Evolutionary conservation across 2,329 filamentous ascomycete genomes (phyloP).

Genomic region (Byssochlamys sp.): DNA sequence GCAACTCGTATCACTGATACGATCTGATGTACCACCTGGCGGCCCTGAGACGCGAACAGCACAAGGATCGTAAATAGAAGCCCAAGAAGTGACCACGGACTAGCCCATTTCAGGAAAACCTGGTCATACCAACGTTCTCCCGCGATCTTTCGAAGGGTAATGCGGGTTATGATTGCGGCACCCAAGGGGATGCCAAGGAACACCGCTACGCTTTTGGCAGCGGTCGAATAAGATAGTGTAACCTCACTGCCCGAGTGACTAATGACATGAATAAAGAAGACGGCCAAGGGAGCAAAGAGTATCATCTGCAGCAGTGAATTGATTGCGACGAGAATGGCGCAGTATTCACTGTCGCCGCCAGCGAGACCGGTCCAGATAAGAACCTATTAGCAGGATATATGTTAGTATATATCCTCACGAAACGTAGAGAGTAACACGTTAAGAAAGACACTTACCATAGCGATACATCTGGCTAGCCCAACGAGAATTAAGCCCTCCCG

Average conservation of each 20-base stretch:
- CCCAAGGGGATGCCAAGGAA: slow-evolving; percentile 78
- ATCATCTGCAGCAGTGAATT: slow-evolving; percentile 71
- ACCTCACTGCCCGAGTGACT: slow-evolving; percentile 26
- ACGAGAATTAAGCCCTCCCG: slow-evolving; percentile 67
- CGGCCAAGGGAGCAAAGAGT: slow-evolving; percentile 58
- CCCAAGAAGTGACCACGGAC: slow-evolving; percentile 70
- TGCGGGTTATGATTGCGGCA: slow-evolving; percentile 65
- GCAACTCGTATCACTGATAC: slow-evolving; percentile 72
- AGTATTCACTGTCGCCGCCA: slow-evolving; percentile 70
- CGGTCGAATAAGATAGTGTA: slow-evolving; percentile 42
- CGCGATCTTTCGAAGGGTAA: slow-evolving; percentile 49
- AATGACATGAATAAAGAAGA: slow-evolving; percentile 64
- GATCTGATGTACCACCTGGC: slow-evolving; percentile 69
- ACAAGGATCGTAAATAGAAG: slow-evolving; percentile 80
- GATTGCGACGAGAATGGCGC: slow-evolving; percentile 66
- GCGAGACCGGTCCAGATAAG: slow-evolving; percentile 71
- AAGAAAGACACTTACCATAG: slow-evolving; percentile 53
- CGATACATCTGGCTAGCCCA: slow-evolving; percentile 74
- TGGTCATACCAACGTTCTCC: slow-evolving; percentile 53
- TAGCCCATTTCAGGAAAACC: slow-evolving; percentile 55
- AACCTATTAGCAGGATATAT: slow-evolving; percentile 28
- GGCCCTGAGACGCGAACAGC: slow-evolving; percentile 72
- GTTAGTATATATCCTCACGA: not conserved
- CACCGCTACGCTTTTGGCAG: slow-evolving; percentile 70
- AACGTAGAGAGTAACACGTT: not conserved